Conservation (phyloP, 1,139 yeast genomes). For the Dujonia santamariae region DNA sequence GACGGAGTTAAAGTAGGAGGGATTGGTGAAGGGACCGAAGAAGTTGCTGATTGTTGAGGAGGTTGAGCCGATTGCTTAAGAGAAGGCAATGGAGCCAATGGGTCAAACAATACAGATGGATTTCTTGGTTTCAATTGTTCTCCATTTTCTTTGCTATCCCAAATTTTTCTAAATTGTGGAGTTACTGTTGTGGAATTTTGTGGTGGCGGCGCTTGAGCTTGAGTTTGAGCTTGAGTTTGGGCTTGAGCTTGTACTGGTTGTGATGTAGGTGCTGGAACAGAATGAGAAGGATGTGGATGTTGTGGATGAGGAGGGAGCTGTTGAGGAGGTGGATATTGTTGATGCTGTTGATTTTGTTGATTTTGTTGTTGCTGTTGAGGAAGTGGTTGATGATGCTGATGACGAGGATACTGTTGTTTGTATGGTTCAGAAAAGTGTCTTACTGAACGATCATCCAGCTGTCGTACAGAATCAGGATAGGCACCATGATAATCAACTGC, state of each 20-base stretch:
- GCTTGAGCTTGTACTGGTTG: neutral
- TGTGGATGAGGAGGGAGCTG: neutral
- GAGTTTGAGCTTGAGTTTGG: slow-evolving; percentile 3
- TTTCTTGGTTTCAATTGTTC: slow-evolving; percentile 23
- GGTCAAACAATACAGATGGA: slow-evolving; percentile 37
- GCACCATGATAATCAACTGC: too few species aligned
- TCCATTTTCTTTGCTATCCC: slow-evolving; percentile 22
- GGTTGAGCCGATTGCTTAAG: neutral
- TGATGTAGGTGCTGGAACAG: neutral
- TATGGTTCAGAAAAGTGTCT: too few species aligned
- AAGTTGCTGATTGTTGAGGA: neutral
- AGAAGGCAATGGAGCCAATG: slow-evolving; percentile 27
- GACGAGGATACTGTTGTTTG: too few species aligned
- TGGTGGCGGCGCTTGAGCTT: neutral
- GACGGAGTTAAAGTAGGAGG: neutral
- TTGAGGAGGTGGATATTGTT: slow-evolving; percentile 1
- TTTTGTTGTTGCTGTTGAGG: neutral
- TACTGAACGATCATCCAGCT: too few species aligned
- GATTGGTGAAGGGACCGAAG: neutral
- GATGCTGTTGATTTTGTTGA: neutral
- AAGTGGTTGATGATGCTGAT: slow-evolving; percentile 1
- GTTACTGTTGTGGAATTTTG: slow-evolving; percentile 14
- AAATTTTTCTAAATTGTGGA: slow-evolving; percentile 40
- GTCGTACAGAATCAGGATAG: too few species aligned
- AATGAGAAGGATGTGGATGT: neutral